These are phyloP conservation scores for Mycotypha africana DNA, from an alignment of 371 early-diverging fungal species.

Conservation along the genomic window DNA sequence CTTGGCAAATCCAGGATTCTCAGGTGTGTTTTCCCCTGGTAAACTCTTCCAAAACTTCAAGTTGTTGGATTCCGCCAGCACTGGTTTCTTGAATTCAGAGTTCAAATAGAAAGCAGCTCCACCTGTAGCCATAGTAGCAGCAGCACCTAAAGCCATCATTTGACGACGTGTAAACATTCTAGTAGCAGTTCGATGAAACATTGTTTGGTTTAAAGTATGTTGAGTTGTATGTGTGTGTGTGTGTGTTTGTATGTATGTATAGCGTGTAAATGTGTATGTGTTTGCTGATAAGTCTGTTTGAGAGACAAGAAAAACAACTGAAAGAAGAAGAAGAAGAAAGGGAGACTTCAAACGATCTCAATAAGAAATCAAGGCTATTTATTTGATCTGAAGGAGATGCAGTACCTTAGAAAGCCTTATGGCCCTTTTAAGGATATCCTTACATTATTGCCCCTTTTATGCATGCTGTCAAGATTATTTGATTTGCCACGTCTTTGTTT, in stretches of 20 bases:
- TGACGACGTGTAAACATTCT: conserved; percentile 24
- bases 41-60: conserved; percentile 38
- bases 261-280: too few relatives aligned
- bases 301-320: conserved; percentile 1
- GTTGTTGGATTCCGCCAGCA: conserved; percentile 35
- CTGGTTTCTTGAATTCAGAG: conserved; percentile 22
- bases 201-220: background rate
- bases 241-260: too few relatives aligned
- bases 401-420: background rate
- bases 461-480: conserved; percentile 13
- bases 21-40: conserved; percentile 44
- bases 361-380: background rate
- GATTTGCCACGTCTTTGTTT: conserved; percentile 7
- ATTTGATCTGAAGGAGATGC: too few relatives aligned
- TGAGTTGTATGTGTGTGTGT: too few relatives aligned
- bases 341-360: background rate
- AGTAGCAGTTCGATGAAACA: conserved; percentile 32
- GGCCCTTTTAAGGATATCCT: too few relatives aligned
- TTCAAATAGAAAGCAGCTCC: conserved; percentile 19
- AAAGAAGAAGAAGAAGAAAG: background rate
- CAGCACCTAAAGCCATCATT: conserved; percentile 24
- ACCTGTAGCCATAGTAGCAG: conserved; percentile 29
- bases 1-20: conserved; percentile 38
- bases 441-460: too few relatives aligned
- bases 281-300: background rate